Evolutionary conservation across 441 rosid genomes (phyloP).

Genomic region (Geranium incanum): DNA sequence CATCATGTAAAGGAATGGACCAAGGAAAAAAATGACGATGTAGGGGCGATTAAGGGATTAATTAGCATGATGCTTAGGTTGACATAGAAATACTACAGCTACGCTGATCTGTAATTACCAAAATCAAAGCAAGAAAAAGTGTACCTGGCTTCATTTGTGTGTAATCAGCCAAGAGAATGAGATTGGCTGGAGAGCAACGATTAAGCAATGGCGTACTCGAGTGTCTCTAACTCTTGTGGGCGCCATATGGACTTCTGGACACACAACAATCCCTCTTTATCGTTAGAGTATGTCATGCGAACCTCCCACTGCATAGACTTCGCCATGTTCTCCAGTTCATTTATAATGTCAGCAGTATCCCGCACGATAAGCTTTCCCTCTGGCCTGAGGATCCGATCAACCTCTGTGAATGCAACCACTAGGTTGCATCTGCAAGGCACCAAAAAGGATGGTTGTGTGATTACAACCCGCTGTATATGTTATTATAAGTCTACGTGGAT

Average conservation of each 20-base stretch:
- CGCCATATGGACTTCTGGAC: constrained; percentile 75
- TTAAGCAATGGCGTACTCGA: not conserved
- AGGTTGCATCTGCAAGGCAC: constrained; percentile 52
- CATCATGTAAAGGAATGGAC: too few relatives aligned
- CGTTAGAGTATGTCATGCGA: constrained; percentile 59
- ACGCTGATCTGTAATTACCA: too few relatives aligned
- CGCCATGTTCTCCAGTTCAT: constrained; percentile 45
- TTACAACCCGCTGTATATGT: too few relatives aligned
- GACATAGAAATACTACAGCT: too few relatives aligned
- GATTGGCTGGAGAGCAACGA: not conserved
- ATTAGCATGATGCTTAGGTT: too few relatives aligned
- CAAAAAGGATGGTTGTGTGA: not conserved
- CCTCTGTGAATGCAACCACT: constrained; percentile 59
- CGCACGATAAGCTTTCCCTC: constrained; percentile 74
- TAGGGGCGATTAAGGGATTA: too few relatives aligned
- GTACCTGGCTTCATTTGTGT: not conserved
- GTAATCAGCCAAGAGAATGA: not conserved
- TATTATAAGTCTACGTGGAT: too few relatives aligned
- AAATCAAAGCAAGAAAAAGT: not conserved
- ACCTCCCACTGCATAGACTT: constrained; percentile 77
- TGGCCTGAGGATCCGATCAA: constrained; percentile 71
- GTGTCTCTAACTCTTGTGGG: constrained; percentile 29
- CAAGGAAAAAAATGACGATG: too few relatives aligned
- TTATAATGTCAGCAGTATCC: constrained; percentile 51
- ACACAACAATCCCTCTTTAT: constrained; percentile 71